Base-by-base conservation (phyloP, 2,329 filamentous ascomycete genomes). In the Arthrobotrys iridis region DNA sequence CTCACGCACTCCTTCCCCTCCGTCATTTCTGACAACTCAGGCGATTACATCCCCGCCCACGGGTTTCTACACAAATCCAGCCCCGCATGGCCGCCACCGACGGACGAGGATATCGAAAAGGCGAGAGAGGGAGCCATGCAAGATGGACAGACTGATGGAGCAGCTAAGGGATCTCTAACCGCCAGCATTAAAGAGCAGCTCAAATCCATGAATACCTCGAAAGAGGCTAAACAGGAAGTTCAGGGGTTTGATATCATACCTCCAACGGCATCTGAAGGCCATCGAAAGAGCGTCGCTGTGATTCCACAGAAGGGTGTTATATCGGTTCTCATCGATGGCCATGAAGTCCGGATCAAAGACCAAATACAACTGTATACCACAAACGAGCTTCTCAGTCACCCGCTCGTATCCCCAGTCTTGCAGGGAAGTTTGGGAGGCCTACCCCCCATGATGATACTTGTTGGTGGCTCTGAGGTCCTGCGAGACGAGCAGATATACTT, bases 1-100 rank as follows among this genome's bases (percentile, higher is more conserved):
- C 84, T 98, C 62, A 96, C 93, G 0, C 94, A 98, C 81, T 97
- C 93, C 0, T 98, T 98, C 77, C 95, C 95, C 0, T 97, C 93
- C 78, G 87, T 97, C n/a, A 87, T 88, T 1, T 87, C 85, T 3
- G 79, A 79, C 20, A 79, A 78, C 58, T 77, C 64, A 18, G 75
- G 77, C 58, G 95, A 99, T 81, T 98, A 97, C 79, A 94, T 99
- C 33, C 95, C 95, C 3, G 83, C 89, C 0, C 86, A 90, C 78
- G 95, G 95, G 0, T 98, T 99, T 79, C 89, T 96, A 77, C 93
- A 98, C 79, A 93, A 91, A 79, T 95, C 94, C 0, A 97, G 93
- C 0, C 85, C 87, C 64, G 89, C 91, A n/a, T 99, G 95, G 95
- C 95, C 95, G 8, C 94, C 94, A 0, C 92, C 93, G 2, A 94